phyloP scores from a whole-genome alignment of 225 moss, liverwort and hornwort genomes.

The Neckera pumila region DNA sequence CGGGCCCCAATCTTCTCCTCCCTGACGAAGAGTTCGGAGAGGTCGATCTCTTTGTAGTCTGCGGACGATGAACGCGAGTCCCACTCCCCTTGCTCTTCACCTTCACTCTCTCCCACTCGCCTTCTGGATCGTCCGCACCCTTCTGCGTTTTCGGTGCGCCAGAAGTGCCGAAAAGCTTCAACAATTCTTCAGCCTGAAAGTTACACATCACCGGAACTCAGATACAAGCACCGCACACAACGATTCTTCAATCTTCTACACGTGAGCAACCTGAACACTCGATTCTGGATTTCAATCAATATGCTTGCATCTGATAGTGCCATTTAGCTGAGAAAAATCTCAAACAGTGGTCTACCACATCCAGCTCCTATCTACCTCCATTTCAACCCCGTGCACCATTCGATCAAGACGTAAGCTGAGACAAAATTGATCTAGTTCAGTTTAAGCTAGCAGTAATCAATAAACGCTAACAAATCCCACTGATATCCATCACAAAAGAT shows the following conservation, averaged over 20 bases:
- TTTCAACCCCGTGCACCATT: background rate
- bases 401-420: background rate
- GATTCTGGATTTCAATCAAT: background rate
- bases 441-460: background rate
- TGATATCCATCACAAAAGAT: background rate
- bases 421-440: background rate
- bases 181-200: constrained; percentile 72
- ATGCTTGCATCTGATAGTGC: background rate
- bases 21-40: constrained; percentile 57
- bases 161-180: constrained; percentile 76
- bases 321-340: background rate
- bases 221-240: background rate
- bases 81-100: constrained; percentile 70
- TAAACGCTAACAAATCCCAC: background rate
- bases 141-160: constrained; percentile 42
- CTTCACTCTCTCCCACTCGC: constrained; percentile 96
- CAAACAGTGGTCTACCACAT: background rate
- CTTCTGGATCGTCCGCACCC: constrained; percentile 55
- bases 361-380: background rate
- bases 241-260: background rate
- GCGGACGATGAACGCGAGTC: constrained; percentile 50
- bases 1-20: constrained; percentile 42
- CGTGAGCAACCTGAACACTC: background rate
- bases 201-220: background rate
- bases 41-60: constrained; percentile 50